Base-by-base conservation (phyloP, 2,329 filamentous ascomycete species). In the Nemania abortiva region DNA sequence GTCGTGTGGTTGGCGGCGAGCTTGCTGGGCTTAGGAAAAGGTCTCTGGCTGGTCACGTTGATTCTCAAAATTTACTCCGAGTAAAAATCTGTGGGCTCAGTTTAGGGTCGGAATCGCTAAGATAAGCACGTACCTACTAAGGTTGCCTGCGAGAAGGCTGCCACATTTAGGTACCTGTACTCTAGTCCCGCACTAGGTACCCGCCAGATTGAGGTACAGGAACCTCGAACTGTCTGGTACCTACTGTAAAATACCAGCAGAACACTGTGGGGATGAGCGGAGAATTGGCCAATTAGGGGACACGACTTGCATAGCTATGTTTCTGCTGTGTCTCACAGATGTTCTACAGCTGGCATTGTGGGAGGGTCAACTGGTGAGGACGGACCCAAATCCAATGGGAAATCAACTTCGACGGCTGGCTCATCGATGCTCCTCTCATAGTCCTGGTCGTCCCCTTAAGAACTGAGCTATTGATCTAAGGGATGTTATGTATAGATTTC, bases 61-160 rank as follows among this genome's bases (percentile, higher is more conserved):
- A 68, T 72, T 72, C 70, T 73, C 70, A 63, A 70, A 73, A 72
- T 72, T 74, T 71, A 70, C 66, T 71, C 72, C 69, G 73, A 57
- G 64, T 75, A 75, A 77, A 73, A 83, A 85, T 86, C 84, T 86
- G 85, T 81, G 84, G 84, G 81, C 80, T 81, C 68, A 57, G 49
- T 49, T 73, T 73, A 73, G 72, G 72, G 72, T 73, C 72, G 59
- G 65, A 71, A 68, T 74, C 72, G 72, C 72, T 73, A 74, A 72
- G 69, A 72, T 72, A 66, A 70, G 64, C 61, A 61, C 2, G 9
- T 49, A 54, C 27, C 49, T n/a, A 11, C 9, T 7, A 11, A 52
- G 18, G 45, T 49, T 9, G 5, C 18, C 18, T n/a, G n/a, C 20
- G 3, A 22, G 45, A 34, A 42, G 20, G 34, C 31, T 37, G 13